Conservation (phyloP, 768 basidiomycete genomes). For the Cyclocybe cylindracea region DNA sequence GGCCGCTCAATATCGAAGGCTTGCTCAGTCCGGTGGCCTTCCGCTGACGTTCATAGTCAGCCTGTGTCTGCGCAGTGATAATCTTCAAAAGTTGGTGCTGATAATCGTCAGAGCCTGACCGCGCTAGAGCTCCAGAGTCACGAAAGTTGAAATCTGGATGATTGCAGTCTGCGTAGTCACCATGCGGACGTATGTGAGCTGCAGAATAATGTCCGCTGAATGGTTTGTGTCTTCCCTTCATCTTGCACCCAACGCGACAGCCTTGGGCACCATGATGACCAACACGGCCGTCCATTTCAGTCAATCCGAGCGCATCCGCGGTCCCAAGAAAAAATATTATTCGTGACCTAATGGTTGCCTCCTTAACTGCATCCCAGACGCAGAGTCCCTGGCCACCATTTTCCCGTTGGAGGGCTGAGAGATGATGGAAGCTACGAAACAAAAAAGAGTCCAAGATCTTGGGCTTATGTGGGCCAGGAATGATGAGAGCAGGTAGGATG, state of each 20-base stretch:
- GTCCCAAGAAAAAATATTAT: constrained; percentile 3
- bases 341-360: not conserved
- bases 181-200: not conserved
- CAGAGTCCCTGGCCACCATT: constrained; percentile 2
- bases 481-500: constrained; percentile 1
- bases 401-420: too few species aligned
- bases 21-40: constrained; percentile 1
- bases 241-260: constrained; percentile 10
- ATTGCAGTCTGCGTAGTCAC: not conserved
- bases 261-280: constrained; percentile 15
- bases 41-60: not conserved
- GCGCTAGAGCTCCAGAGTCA: too few species aligned
- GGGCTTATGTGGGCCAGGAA: constrained; percentile 5
- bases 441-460: constrained; percentile 1
- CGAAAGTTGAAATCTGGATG: not conserved
- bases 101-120: too few species aligned
- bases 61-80: too few species aligned
- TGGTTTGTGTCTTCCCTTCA: constrained; percentile 6
- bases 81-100: too few species aligned
- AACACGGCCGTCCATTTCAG: constrained; percentile 11
- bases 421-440: not conserved
- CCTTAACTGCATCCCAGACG: constrained; percentile 6
- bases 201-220: constrained; percentile 4
- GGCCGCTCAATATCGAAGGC: not conserved
- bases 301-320: constrained; percentile 11